Base-by-base conservation (phyloP, 1,284 basidiomycete genomes). In the Exobasidium rhododendri region DNA sequence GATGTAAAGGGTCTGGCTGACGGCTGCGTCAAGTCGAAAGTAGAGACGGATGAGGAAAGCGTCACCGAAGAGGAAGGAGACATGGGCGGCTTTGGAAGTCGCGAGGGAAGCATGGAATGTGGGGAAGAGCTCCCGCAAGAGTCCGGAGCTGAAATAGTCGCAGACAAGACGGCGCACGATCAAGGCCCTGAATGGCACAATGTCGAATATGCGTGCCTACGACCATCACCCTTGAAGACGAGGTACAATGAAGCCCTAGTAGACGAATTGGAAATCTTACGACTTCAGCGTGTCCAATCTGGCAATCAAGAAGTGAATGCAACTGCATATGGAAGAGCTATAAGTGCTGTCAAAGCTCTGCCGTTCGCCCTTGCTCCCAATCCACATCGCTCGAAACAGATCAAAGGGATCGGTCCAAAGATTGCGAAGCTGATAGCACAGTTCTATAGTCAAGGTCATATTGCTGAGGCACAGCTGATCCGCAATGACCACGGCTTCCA, bases 341-440 rank as follows among this genome's bases (percentile, higher is more conserved):
- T 76, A 14, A 67, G 68, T 0, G 70, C 70, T 0, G 57, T 79
- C 24, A 79, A 79, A 50, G 72, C 77, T 0, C 70, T 62, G 13
- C 77, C 76, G 1, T 67, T 61, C 31, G 54, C 55, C 4, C 67
- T 79, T 6, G 63, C 65, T 0, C 49, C 67, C 11, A 54, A 63
- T 14, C 53, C 56, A 2, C 50, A 54, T 7, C 52, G 67, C 29
- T 66, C 71, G n/a, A 62, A 60, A 22, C 61, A 63, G 40, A 51
- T 79, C 24, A 74, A 74, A 44, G 77, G 77, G 1, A 66, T 79
- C 1, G 77, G 77, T 0, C 59, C 60, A 32, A 79, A 79, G 57
- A 71, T 77, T 28, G 65, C 60, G 17, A 53, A 31, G 0, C 50
- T 73, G 4, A 65, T 78, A 29, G 46, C 55, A 20, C 77, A 79